Evolutionary conservation across 257 asterid species (phyloP).

Genomic region (Ajuga chamaepitys): DNA sequence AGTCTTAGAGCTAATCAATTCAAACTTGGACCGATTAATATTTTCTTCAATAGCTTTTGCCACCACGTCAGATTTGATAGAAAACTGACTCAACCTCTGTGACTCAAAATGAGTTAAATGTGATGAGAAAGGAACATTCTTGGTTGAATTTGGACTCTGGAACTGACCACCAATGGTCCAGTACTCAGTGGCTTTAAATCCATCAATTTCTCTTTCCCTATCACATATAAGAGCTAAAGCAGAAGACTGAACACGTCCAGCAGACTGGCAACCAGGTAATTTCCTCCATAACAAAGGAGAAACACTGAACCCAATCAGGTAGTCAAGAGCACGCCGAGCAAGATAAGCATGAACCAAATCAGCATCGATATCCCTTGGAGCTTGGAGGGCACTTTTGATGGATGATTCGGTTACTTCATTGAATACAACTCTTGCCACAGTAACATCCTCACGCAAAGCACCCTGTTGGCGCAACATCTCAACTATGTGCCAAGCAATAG

Average conservation of each 20-base stretch:
- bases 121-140: conserved; percentile 32
- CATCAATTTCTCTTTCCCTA: conserved; percentile 78
- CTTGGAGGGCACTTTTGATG: conserved; percentile 74
- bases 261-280: conserved; percentile 93
- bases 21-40: conserved; percentile 44
- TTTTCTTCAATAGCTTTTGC: conserved; percentile 54
- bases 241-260: conserved; percentile 97
- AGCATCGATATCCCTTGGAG: conserved; percentile 70
- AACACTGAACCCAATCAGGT: conserved; percentile 87
- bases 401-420: conserved; percentile 88
- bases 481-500: conserved; percentile 95
- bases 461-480: conserved; percentile 96
- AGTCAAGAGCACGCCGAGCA: conserved; percentile 94
- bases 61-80: conserved; percentile 49
- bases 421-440: conserved; percentile 77
- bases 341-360: conserved; percentile 91
- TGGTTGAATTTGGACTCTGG: conserved; percentile 25
- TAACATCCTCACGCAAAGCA: conserved; percentile 60
- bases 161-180: conserved; percentile 68
- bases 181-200: conserved; percentile 68
- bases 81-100: conserved; percentile 49
- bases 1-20: conserved; percentile 44
- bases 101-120: conserved; percentile 51
- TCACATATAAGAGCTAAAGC: conserved; percentile 87
- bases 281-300: conserved; percentile 96